Percentiles rank a stretch among this genome's conserved stretches.
phyloP scores from a whole-genome alignment of 2,329 filamentous ascomycete species.

The Ascomycota sp. region DNA sequence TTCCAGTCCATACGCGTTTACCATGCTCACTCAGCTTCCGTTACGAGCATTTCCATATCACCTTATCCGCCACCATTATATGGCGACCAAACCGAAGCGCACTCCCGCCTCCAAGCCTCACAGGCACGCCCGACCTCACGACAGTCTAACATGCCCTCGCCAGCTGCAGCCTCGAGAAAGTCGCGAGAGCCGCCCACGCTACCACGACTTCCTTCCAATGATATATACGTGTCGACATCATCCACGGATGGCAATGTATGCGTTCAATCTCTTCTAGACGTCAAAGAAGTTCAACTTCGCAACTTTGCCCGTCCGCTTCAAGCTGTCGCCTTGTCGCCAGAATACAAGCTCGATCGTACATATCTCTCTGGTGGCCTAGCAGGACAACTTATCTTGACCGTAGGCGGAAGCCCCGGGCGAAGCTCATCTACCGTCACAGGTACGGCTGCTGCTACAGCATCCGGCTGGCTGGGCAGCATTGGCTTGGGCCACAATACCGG shows the following conservation, averaged over 20 bases:
- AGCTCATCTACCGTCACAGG: constrained; percentile 73
- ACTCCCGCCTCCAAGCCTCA: constrained; percentile 15
- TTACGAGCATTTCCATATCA: constrained; percentile 76
- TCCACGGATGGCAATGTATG: constrained; percentile 94
- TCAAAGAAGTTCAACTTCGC: constrained; percentile 72
- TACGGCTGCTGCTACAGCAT: constrained; percentile 61
- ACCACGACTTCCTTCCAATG: constrained; percentile 59
- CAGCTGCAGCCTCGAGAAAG: constrained; percentile 28
- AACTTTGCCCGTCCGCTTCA: constrained; percentile 90
- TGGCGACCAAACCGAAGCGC: constrained; percentile 19
- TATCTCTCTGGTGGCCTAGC: constrained; percentile 82
- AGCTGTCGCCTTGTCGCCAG: constrained; percentile 78
- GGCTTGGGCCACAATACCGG: constrained; percentile 58
- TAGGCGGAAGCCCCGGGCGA: constrained; percentile 55
- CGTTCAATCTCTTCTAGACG: constrained; percentile 64
- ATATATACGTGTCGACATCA: constrained; percentile 80
- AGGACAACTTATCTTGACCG: constrained; percentile 68
- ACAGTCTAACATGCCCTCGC: constrained; percentile 19
- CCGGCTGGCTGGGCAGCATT: constrained; percentile 78
- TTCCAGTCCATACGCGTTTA: constrained; percentile 70
- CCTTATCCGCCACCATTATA: constrained; percentile 45
- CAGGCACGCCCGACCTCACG: constrained; percentile 11
- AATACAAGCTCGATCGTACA: constrained; percentile 70
- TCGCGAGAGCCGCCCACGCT: constrained; percentile 31
- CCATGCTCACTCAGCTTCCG: constrained; percentile 76